These are phyloP conservation scores for Epichloe bromicola DNA, from an alignment of 2,329 filamentous ascomycete species.

Conservation along the genomic window DNA sequence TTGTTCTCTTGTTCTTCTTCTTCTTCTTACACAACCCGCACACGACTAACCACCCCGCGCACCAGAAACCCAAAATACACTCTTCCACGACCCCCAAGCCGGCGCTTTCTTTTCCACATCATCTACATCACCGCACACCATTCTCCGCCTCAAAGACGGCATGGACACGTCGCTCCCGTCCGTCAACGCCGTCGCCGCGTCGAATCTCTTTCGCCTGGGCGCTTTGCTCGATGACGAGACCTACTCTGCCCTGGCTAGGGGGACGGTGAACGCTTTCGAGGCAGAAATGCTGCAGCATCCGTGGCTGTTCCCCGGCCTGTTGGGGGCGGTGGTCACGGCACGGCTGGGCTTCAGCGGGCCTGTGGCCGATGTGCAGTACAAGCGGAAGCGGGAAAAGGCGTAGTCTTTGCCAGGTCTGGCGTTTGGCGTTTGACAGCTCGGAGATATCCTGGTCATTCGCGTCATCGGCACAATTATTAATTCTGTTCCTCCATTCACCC, in stretches of 20 bases:
- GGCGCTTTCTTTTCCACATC: slow-evolving; percentile 65
- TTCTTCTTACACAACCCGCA: neutral
- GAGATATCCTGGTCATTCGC: no score
- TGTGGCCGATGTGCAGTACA: slow-evolving; percentile 15
- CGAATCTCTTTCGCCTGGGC: slow-evolving; percentile 74
- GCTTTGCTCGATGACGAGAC: slow-evolving; percentile 51
- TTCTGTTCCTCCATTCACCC: neutral
- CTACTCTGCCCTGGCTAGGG: slow-evolving; percentile 53
- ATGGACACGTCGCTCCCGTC: slow-evolving; percentile 90
- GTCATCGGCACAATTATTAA: neutral
- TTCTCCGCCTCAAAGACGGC: slow-evolving; percentile 84
- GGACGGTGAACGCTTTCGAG: slow-evolving; percentile 76
- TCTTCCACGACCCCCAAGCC: slow-evolving; percentile 60
- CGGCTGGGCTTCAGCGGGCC: slow-evolving; percentile 50
- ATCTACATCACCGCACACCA: slow-evolving; percentile 49
- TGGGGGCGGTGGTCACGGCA: slow-evolving; percentile 62
- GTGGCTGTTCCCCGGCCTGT: slow-evolving; percentile 74
- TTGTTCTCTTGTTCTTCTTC: neutral
- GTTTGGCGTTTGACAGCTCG: no score
- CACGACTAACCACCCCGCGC: slow-evolving; percentile 3
- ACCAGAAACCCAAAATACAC: slow-evolving; percentile 53
- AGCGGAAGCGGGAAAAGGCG: slow-evolving; percentile 7
- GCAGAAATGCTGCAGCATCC: slow-evolving; percentile 87
- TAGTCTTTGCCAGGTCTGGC: neutral
- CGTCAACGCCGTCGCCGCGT: slow-evolving; percentile 74